A percentile compares a stretch with the other conserved stretches of the same genome.
phyloP scores from a whole-genome alignment of 148 eudicot genomes.

The Simmondsia chinensis region DNA sequence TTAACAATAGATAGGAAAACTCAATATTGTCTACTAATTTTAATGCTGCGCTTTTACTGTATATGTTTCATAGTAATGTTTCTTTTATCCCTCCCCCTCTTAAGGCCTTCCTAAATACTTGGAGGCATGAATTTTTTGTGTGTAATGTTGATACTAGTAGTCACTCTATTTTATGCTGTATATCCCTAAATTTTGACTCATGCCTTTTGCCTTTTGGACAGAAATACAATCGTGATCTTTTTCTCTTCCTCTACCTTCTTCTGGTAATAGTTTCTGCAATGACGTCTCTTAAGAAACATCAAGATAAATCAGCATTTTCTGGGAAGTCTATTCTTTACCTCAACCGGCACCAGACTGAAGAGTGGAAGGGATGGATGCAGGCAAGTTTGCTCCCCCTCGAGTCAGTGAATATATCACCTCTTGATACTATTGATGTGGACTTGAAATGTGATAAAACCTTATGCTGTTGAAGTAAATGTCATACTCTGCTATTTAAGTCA shows the following conservation, averaged over 20 bases:
- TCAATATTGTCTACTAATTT: no score
- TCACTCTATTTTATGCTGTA: no score
- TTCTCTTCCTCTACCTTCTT: constrained; percentile 66
- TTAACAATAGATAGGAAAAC: no score
- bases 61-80: no score
- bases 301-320: constrained; percentile 76
- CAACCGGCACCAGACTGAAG: constrained; percentile 97
- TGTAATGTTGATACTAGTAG: no score
- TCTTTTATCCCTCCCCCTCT: no score
- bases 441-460: background rate
- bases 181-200: background rate
- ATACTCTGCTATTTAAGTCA: no score
- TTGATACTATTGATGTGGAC: background rate
- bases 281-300: constrained; percentile 81
- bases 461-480: no score
- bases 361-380: constrained; percentile 99
- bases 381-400: no score
- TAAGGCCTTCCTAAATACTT: no score
- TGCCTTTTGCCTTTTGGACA: constrained; percentile 32
- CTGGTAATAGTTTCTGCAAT: constrained; percentile 75
- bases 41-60: no score
- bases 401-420: no score
- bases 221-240: constrained; percentile 90
- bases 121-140: background rate
- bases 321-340: constrained; percentile 77